Percentiles rank a stretch among this genome's conserved stretches.
Evolutionary conservation across 2,329 filamentous ascomycete genomes (phyloP).

Genomic region (Colletotrichum tropicicola): DNA sequence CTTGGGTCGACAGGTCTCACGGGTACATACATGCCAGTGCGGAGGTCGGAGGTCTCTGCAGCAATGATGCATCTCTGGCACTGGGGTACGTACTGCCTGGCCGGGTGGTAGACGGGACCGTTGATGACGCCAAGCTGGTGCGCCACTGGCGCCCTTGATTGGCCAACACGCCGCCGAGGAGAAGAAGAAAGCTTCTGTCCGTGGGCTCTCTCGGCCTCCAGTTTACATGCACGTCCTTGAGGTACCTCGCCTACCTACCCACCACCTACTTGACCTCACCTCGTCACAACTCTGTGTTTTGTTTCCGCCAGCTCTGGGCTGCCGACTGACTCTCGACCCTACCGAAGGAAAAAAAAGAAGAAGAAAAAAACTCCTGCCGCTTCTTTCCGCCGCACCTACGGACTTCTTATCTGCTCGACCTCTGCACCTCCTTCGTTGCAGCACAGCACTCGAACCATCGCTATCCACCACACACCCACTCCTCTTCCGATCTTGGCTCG

Average conservation of each 20-base stretch:
- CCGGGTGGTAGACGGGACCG: too few relatives aligned
- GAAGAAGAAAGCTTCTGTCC: slow-evolving; percentile 20
- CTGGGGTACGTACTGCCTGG: too few relatives aligned
- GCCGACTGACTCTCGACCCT: neutral
- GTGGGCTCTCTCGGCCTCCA: neutral
- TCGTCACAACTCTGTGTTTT: neutral
- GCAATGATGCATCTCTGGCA: slow-evolving; percentile 20
- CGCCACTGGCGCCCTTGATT: slow-evolving; percentile 10
- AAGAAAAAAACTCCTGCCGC: neutral
- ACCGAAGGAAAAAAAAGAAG: too few relatives aligned
- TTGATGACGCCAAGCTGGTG: slow-evolving; percentile 27
- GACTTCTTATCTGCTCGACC: too few relatives aligned
- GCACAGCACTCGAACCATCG: slow-evolving; percentile 10
- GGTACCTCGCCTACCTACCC: neutral
- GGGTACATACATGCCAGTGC: slow-evolving; percentile 25
- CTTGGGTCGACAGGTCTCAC: too few relatives aligned
- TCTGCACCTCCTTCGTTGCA: neutral
- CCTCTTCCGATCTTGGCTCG: slow-evolving; percentile 25
- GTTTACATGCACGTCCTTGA: too few relatives aligned
- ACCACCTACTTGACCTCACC: neutral
- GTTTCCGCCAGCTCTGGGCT: neutral
- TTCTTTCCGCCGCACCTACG: neutral
- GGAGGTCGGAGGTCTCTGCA: slow-evolving; percentile 18
- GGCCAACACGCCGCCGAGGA: neutral
- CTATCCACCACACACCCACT: slow-evolving; percentile 8